Percentiles rank a stretch among this genome's conserved stretches.
Evolutionary conservation across 78 protist genomes (phyloP).

Genomic region (Cyanophora paradoxa): DNA sequence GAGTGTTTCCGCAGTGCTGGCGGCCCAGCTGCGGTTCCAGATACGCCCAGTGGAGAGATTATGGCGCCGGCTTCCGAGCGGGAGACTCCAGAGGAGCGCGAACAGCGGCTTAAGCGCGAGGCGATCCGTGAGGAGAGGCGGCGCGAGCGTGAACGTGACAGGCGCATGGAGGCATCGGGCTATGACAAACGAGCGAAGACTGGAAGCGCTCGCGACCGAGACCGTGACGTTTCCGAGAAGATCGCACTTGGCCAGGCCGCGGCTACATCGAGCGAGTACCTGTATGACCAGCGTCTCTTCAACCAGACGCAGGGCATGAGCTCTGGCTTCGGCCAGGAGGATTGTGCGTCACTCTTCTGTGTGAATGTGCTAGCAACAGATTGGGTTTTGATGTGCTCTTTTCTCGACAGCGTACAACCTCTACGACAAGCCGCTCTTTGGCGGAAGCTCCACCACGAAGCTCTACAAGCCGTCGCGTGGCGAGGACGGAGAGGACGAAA

Average conservation of each 20-base stretch:
- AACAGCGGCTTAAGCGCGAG: slow-evolving; percentile 25
- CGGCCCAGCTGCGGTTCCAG: no score
- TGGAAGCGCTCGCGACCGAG: slow-evolving; percentile 43
- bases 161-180: slow-evolving; percentile 48
- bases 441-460: background rate
- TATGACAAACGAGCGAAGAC: slow-evolving; percentile 33
- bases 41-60: background rate
- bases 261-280: slow-evolving; percentile 35
- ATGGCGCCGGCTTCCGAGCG: background rate
- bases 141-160: slow-evolving; percentile 36
- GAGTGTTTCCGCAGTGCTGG: no score
- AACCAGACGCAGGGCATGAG: slow-evolving; percentile 45
- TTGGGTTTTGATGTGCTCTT: background rate
- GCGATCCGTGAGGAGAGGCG: slow-evolving; percentile 24
- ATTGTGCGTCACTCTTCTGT: background rate
- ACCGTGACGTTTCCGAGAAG: slow-evolving; percentile 83
- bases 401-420: slow-evolving; percentile 22
- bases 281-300: slow-evolving; percentile 86
- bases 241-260: slow-evolving; percentile 78
- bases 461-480: slow-evolving; percentile 3
- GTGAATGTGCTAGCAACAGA: background rate
- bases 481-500: background rate
- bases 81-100: slow-evolving; percentile 1
- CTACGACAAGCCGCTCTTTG: slow-evolving; percentile 45
- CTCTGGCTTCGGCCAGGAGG: background rate